These are phyloP conservation scores for Wickerhamiella cacticola DNA, from an alignment of 805 yeast species.

Conservation along the genomic window DNA sequence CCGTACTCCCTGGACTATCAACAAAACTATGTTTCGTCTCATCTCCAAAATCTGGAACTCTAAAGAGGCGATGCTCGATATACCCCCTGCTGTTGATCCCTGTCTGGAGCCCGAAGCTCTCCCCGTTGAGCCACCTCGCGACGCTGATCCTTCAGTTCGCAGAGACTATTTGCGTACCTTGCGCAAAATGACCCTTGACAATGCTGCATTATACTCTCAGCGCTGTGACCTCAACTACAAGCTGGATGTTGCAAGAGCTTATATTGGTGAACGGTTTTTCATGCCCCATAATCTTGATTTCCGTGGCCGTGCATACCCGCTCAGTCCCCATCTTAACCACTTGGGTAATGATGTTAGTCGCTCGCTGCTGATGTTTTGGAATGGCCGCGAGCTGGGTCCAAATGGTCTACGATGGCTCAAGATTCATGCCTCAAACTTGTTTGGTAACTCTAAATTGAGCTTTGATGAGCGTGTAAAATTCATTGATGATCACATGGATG, in stretches of 20 bases:
- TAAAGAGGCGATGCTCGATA: conserved; percentile 60
- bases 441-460: conserved; percentile 45
- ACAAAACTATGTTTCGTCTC: conserved; percentile 52
- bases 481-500: conserved; percentile 37
- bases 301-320: conserved; percentile 54
- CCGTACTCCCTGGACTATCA: conserved; percentile 84
- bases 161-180: conserved; percentile 57
- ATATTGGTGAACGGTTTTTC: conserved; percentile 49
- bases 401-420: conserved; percentile 48
- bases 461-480: conserved; percentile 40
- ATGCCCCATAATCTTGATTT: conserved; percentile 56
- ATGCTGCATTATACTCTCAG: conserved; percentile 62
- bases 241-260: conserved; percentile 89
- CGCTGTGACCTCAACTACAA: conserved; percentile 92
- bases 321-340: conserved; percentile 52
- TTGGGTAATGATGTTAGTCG: conserved; percentile 51
- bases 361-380: conserved; percentile 48
- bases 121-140: conserved; percentile 45
- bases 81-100: conserved; percentile 42
- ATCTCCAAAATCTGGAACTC: conserved; percentile 78
- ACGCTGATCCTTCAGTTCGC: conserved; percentile 60
- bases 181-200: conserved; percentile 45
- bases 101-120: conserved; percentile 33
- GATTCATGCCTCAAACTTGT: conserved; percentile 49
- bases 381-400: conserved; percentile 42